Evolutionary conservation across 1,284 basidiomycete species (phyloP).

Genomic region (Bjerkandera adusta): DNA sequence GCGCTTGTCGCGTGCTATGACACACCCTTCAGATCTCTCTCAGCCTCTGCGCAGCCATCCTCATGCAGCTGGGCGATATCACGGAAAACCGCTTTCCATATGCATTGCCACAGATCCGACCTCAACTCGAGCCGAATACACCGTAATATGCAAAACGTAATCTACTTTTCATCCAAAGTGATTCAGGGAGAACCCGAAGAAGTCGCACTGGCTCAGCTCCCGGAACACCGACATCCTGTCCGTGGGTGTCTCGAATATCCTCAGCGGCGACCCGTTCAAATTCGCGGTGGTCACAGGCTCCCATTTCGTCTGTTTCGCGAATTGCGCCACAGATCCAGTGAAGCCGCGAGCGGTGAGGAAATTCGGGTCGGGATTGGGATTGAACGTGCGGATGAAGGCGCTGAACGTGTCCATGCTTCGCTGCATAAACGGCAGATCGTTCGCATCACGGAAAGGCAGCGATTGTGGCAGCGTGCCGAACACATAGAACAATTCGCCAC

Average conservation of each 20-base stretch:
- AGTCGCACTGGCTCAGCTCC: conserved; percentile 27
- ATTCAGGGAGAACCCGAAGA: conserved; percentile 16
- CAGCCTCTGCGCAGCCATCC: too few relatives aligned
- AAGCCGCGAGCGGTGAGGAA: conserved; percentile 35
- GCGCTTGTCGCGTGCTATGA: too few relatives aligned
- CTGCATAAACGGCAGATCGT: conserved; percentile 38
- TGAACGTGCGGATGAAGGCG: conserved; percentile 37
- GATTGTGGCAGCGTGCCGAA: conserved; percentile 35
- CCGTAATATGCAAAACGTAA: not conserved
- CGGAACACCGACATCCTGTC: conserved; percentile 26
- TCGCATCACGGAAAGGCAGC: conserved; percentile 36
- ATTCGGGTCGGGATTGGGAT: conserved; percentile 38
- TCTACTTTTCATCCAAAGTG: conserved; percentile 7
- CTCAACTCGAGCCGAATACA: not conserved
- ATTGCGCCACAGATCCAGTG: conserved; percentile 20
- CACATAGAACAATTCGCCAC: conserved; percentile 38
- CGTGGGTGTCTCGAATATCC: conserved; percentile 27
- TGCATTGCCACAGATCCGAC: not conserved
- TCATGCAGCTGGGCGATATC: too few relatives aligned
- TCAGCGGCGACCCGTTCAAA: conserved; percentile 19
- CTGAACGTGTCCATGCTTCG: conserved; percentile 37
- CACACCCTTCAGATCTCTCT: too few relatives aligned
- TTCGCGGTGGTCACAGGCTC: conserved; percentile 23
- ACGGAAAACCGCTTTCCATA: not conserved
- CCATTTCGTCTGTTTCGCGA: conserved; percentile 24